Percentiles rank a stretch among this genome's conserved stretches.
Evolutionary conservation across 345 rosid genomes (phyloP).

Genomic region (Erucastrum elatum): DNA sequence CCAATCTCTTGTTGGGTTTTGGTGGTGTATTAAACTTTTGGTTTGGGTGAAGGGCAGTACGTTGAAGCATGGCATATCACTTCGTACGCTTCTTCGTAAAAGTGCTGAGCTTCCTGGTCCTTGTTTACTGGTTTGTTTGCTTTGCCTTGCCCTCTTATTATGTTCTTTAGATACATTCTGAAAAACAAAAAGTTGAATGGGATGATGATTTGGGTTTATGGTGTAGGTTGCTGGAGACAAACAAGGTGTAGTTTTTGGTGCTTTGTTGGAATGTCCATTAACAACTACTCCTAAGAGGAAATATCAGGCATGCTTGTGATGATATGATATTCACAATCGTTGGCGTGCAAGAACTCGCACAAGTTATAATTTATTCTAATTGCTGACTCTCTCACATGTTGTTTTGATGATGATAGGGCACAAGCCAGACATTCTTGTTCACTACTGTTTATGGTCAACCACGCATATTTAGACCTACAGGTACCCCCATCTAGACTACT

Average conservation of each 20-base stretch:
- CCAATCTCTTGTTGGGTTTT: neutral
- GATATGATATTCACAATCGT: neutral
- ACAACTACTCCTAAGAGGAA: constrained; percentile 83
- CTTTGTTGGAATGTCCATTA: constrained; percentile 75
- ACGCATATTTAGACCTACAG: constrained; percentile 90
- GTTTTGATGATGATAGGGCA: constrained; percentile 51
- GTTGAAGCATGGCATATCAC: constrained; percentile 91
- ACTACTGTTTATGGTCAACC: constrained; percentile 90
- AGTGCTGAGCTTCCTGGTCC: constrained; percentile 82
- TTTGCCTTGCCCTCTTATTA: neutral
- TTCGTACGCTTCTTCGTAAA: constrained; percentile 84
- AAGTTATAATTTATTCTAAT: no score
- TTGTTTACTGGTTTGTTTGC: constrained; percentile 64
- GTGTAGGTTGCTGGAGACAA: constrained; percentile 76
- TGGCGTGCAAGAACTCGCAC: no score
- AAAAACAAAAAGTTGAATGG: neutral
- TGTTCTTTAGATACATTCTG: neutral
- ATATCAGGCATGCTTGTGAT: constrained; percentile 63
- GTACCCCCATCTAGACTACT: constrained; percentile 39
- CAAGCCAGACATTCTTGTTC: constrained; percentile 84
- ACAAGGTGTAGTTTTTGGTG: constrained; percentile 92
- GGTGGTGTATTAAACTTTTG: constrained; percentile 38
- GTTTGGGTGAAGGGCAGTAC: constrained; percentile 96
- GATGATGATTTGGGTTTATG: neutral
- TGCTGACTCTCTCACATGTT: constrained; percentile 2